Evolutionary conservation across 208 protist species (phyloP).

Genomic region (Leptomonas seymouri): DNA sequence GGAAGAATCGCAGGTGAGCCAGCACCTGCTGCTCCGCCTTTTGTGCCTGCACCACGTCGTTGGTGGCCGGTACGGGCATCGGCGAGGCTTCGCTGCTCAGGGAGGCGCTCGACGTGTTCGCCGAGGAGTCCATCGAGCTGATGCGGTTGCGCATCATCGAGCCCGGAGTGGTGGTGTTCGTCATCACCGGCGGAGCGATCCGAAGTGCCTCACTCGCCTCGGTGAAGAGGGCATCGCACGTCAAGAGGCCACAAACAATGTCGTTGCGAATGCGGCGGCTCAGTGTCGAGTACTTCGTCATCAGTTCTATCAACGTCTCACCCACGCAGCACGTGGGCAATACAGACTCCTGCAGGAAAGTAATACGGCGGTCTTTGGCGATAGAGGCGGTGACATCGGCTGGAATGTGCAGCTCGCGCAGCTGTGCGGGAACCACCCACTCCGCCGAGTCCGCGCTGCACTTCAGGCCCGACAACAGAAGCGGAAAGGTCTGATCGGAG

Average conservation of each 20-base stretch:
- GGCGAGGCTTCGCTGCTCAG: conserved; percentile 20
- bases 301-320: conserved; percentile 15
- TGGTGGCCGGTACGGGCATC: conserved; percentile 6
- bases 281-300: conserved; percentile 36
- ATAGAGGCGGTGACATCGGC: conserved; percentile 50
- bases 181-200: conserved; percentile 29
- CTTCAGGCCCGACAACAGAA: conserved; percentile 35
- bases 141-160: conserved; percentile 12
- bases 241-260: conserved; percentile 56
- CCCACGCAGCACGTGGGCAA: conserved; percentile 22
- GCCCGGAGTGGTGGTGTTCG: neutral
- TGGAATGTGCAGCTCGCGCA: conserved; percentile 51
- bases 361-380: conserved; percentile 51
- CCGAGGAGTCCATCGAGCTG: conserved; percentile 17
- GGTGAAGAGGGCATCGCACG: conserved; percentile 45
- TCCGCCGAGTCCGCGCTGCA: conserved; percentile 1
- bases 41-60: conserved; percentile 2
- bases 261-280: conserved; percentile 72
- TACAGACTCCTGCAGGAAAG: conserved; percentile 45
- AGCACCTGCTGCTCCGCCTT: conserved; percentile 68
- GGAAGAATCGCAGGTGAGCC: conserved; percentile 74
- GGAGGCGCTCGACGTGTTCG: conserved; percentile 25
- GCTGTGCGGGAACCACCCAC: conserved; percentile 35
- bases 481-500: conserved; percentile 39
- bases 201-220: conserved; percentile 64